A percentile compares a stretch with the other conserved stretches of the same genome.
These are phyloP conservation scores for Triangularia setosa DNA, from an alignment of 2,329 filamentous ascomycete genomes.

Conservation along the genomic window DNA sequence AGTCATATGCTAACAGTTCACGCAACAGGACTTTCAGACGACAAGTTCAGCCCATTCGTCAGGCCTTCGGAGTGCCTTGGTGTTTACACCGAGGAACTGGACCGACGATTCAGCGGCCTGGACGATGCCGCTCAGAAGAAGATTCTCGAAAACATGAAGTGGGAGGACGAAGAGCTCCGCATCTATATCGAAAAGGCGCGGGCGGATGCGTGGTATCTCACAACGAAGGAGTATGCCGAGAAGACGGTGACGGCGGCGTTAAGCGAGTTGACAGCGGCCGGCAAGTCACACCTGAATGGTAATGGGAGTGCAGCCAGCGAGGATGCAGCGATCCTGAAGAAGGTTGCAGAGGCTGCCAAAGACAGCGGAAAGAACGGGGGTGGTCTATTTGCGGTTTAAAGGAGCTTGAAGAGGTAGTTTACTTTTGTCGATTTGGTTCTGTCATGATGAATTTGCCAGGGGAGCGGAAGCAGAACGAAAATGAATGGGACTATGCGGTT, in stretches of 20 bases:
- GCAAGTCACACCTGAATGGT: background rate
- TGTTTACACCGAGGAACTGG: constrained; percentile 58
- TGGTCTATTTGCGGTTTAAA: constrained; percentile 17
- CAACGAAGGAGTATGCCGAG: constrained; percentile 27
- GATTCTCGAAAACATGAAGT: constrained; percentile 66
- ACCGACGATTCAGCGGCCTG: constrained; percentile 55
- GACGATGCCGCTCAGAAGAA: constrained; percentile 62
- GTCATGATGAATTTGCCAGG: constrained; percentile 3
- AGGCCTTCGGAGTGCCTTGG: constrained; percentile 53
- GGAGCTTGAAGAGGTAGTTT: background rate
- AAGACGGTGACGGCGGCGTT: constrained; percentile 27
- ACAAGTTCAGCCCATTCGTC: constrained; percentile 43
- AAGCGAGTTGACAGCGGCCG: constrained; percentile 14
- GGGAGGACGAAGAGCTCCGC: constrained; percentile 65
- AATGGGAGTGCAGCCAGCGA: background rate
- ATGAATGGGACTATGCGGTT: too few relatives aligned
- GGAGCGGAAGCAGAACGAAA: too few relatives aligned
- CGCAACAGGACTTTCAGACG: constrained; percentile 33
- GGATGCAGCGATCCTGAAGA: background rate
- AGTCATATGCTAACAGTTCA: background rate
- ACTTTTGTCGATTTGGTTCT: background rate
- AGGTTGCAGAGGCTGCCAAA: background rate
- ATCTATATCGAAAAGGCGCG: constrained; percentile 63
- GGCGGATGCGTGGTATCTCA: constrained; percentile 61
- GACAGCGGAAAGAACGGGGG: background rate